These are phyloP conservation scores for Collybia nuda DNA, from an alignment of 768 basidiomycete genomes.

Conservation along the genomic window DNA sequence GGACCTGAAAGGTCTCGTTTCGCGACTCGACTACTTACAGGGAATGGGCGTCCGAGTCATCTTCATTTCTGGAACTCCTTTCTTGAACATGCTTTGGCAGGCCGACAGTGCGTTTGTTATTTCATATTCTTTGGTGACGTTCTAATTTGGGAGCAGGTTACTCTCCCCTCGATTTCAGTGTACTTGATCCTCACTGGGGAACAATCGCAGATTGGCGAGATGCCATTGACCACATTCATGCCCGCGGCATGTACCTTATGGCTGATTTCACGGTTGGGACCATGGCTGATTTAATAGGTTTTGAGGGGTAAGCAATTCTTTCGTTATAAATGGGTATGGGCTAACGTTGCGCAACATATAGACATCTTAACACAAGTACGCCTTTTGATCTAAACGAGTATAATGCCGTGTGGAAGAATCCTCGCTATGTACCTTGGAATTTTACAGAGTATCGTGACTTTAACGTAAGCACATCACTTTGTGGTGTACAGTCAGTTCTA, in stretches of 20 bases:
- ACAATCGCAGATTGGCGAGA: slow-evolving; percentile 76
- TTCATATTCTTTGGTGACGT: slow-evolving; percentile 1
- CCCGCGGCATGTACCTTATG: slow-evolving; percentile 88
- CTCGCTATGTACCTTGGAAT: slow-evolving; percentile 80
- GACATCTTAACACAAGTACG: slow-evolving; percentile 75
- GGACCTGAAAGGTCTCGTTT: slow-evolving; percentile 76
- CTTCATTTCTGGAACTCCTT: slow-evolving; percentile 91
- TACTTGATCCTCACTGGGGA: slow-evolving; percentile 93
- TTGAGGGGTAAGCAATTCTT: slow-evolving; percentile 60
- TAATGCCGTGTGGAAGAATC: slow-evolving; percentile 69
- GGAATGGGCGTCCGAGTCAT: slow-evolving; percentile 86
- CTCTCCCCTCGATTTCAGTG: slow-evolving; percentile 88
- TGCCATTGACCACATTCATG: slow-evolving; percentile 75
- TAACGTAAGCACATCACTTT: slow-evolving; percentile 37
- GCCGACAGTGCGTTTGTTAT: slow-evolving; percentile 74
- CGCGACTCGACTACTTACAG: slow-evolving; percentile 82
- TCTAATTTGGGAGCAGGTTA: slow-evolving; percentile 57
- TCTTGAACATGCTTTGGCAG: slow-evolving; percentile 96
- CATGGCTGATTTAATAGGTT: slow-evolving; percentile 85
- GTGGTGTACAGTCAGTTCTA: slow-evolving; percentile 1
- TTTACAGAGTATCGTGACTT: slow-evolving; percentile 87
- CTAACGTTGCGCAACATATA: slow-evolving; percentile 26
- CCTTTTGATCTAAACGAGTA: slow-evolving; percentile 82
- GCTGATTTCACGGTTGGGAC: slow-evolving; percentile 94
- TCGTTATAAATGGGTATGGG: background rate